Base-by-base conservation (phyloP, 2,329 filamentous ascomycete genomes). In the Cadophora sp. region DNA sequence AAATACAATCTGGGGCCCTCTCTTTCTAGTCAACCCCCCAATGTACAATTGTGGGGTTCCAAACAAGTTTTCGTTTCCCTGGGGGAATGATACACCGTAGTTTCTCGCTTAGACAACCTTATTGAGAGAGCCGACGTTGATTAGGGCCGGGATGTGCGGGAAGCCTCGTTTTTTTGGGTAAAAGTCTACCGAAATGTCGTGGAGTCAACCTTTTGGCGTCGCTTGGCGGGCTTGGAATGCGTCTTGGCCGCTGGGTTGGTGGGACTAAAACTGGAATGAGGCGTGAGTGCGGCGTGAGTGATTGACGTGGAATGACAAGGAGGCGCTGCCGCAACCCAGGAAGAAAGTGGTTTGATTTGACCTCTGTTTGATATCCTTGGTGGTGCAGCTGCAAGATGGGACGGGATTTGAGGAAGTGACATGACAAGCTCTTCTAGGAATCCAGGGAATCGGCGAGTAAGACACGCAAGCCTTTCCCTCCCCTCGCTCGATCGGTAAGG, bases 21-120 rank as follows among this genome's bases (percentile, higher is more conserved):
- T 19, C 16, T 19, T 19, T 53, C 24, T 16, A 6, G 50, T 53
- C 24, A 43, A 27, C 27, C 12, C 50, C 50, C 24, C 24, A 53
- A 53, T 40, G 62, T 51, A 51, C 27, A 24, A 31, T n/a, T 58
- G 53, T 34, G 51, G 62, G 48, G 62, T 43, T 16, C 16, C 40
- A 43, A 43, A 43, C 40, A 43, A 11, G 51, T 24, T 29, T 64
- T 48, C 62, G 62, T 58, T 14, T 43, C 31, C 50, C 51, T 64
- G 62, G 62, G 51, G 50, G 27, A 64, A 58, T 64, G 62, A 50
- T 58, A 64, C 51, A 58, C 51, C 51, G 40, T 43, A 43, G 62
- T 34, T 29, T 11, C 22, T 43, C 40, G 40, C 19, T 43, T 19
- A 43, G 19, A 43, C 12, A 16, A 16, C 40, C 19, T 43, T 11